Evolutionary conservation across 192 early-diverging fungal species (phyloP).

Genomic region (Backusella parvicylindrica): DNA sequence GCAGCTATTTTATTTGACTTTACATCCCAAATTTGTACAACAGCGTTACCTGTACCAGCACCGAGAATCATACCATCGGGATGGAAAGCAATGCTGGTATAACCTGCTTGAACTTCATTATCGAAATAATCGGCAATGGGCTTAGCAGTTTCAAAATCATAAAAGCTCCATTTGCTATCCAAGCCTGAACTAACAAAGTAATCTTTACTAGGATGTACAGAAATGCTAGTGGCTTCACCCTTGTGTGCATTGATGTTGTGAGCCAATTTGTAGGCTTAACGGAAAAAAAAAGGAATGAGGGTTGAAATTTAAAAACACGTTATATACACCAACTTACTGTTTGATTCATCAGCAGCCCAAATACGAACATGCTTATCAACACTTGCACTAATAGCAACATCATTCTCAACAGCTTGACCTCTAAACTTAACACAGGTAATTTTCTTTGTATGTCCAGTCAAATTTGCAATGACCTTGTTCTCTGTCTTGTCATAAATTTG

Average conservation of each 20-base stretch:
- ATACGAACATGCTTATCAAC: conserved; percentile 82
- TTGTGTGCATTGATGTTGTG: conserved; percentile 66
- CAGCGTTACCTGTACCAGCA: conserved; percentile 67
- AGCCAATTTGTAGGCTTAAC: conserved; percentile 33
- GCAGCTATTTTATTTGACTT: conserved; percentile 62
- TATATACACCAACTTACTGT: conserved; percentile 33
- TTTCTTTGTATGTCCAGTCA: conserved; percentile 85
- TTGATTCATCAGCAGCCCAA: conserved; percentile 52
- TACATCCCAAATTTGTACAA: conserved; percentile 83
- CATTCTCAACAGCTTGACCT: conserved; percentile 41
- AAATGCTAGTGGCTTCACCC: conserved; percentile 69
- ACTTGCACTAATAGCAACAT: conserved; percentile 67
- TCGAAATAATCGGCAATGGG: conserved; percentile 43
- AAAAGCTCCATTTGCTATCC: conserved; percentile 82
- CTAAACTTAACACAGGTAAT: conserved; percentile 72
- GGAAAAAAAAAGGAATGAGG: not conserved
- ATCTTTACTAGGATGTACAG: conserved; percentile 75
- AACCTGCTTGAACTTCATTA: conserved; percentile 43
- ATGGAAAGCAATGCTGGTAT: conserved; percentile 73
- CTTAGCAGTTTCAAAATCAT: conserved; percentile 63
- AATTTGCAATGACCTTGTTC: conserved; percentile 59
- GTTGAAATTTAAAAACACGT: not conserved
- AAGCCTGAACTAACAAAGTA: conserved; percentile 73
- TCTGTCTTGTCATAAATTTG: conserved; percentile 63
- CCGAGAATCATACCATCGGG: conserved; percentile 90